Percentiles rank a stretch among this genome's conserved stretches.
Conservation (phyloP, 2,329 filamentous ascomycete genomes). For the Acrodontium crateriforme region DNA sequence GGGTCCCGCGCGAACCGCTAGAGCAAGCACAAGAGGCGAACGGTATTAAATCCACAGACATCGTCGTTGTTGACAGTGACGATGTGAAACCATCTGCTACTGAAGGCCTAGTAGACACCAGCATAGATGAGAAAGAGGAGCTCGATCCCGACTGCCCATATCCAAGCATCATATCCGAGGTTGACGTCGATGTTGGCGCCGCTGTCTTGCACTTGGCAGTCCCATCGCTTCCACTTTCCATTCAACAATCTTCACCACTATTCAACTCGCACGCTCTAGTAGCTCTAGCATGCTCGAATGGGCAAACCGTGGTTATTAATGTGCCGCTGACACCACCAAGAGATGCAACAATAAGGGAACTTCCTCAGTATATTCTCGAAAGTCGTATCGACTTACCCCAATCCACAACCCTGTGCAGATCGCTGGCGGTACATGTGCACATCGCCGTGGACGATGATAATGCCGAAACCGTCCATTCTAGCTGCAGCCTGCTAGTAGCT, state of each 20-base stretch:
- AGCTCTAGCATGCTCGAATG: slow-evolving; percentile 42
- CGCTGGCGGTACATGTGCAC: no score
- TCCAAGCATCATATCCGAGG: slow-evolving; percentile 37
- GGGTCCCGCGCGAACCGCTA: slow-evolving; percentile 10
- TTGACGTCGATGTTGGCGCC: slow-evolving; percentile 41
- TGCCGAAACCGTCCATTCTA: background rate
- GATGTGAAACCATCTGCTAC: slow-evolving; percentile 20
- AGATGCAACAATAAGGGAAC: no score
- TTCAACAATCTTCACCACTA: slow-evolving; percentile 2
- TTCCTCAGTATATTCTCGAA: no score
- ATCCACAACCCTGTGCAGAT: no score
- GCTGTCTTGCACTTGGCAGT: slow-evolving; percentile 41
- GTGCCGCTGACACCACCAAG: no score
- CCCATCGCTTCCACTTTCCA: slow-evolving; percentile 18
- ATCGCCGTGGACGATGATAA: no score
- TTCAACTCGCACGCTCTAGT: slow-evolving; percentile 30
- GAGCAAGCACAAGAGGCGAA: slow-evolving; percentile 3
- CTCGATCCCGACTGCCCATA: slow-evolving; percentile 43
- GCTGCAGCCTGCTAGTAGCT: slow-evolving; percentile 7
- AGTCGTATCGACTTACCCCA: no score
- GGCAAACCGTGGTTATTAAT: no score
- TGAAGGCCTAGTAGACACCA: slow-evolving; percentile 41
- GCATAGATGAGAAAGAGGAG: slow-evolving; percentile 43
- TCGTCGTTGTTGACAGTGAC: slow-evolving; percentile 45
- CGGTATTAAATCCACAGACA: slow-evolving; percentile 25